phyloP scores from a whole-genome alignment of 2,329 filamentous ascomycete species.

The Sporothrix inflata region DNA sequence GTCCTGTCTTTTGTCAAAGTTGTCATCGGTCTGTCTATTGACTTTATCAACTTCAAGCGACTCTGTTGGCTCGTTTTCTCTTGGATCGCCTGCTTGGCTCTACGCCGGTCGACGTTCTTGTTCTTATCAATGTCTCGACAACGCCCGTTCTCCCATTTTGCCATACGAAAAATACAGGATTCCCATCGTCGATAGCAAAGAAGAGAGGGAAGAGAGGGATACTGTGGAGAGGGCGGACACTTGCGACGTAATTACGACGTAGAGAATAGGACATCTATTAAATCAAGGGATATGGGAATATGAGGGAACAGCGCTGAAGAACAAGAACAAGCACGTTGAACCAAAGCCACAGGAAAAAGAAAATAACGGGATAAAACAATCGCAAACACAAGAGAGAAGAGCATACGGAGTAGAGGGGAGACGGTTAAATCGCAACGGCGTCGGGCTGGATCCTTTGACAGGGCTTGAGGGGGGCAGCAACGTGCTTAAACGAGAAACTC shows the following conservation, averaged over 20 bases:
- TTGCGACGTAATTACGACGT: too few species aligned
- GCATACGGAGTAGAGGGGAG: too few species aligned
- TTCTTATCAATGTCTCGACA: neutral
- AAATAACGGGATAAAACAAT: neutral
- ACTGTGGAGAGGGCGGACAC: neutral
- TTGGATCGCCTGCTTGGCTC: neutral
- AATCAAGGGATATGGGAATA: neutral
- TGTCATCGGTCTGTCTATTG: neutral
- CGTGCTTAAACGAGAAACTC: too few species aligned
- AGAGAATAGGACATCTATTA: too few species aligned
- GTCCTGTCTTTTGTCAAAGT: neutral
- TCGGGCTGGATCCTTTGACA: neutral
- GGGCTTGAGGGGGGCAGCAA: too few species aligned
- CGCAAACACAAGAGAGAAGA: neutral
- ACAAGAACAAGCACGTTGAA: constrained; percentile 1
- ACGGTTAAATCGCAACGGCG: neutral
- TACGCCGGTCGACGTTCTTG: neutral
- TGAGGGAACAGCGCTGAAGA: neutral
- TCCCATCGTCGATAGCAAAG: neutral
- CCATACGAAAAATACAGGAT: neutral
- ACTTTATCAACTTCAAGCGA: neutral
- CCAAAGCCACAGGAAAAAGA: neutral
- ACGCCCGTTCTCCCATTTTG: neutral
- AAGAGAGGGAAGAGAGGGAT: neutral
- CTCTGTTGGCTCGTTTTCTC: neutral